Base-by-base conservation (phyloP, 2,329 filamentous ascomycete genomes). In the Colletotrichum tropicale region DNA sequence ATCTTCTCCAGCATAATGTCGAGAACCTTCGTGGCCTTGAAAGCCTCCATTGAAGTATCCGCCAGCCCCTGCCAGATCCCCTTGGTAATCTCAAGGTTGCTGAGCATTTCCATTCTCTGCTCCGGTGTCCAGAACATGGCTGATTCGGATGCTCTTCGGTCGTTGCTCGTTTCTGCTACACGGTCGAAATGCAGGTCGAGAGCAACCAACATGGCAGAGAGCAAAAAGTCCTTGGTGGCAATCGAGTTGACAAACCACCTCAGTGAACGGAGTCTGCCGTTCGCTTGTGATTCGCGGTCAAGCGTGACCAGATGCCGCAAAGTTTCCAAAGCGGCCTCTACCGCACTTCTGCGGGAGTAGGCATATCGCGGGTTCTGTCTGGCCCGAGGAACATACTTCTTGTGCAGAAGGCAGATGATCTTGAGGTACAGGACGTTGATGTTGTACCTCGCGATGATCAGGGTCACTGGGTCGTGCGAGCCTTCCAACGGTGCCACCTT, bases 361-460 rank as follows among this genome's bases (percentile, higher is more conserved):
- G 93, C 91, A 81, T 98, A 98, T 10, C 96, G 91, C 12, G 94
- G 88, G 79, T 96, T 97, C 75, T 94, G 91, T 64, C 94, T 89
- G 7, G 96, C 94, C 75, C 93, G 91, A n/a, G 91, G 88, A 74
- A 98, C 90, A 83, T 97, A 98, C 78, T 96, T 96, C 66, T 96
- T 91, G 83, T 99, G 97, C 52, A 99, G 90, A 26, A 98, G 91
- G 80, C 95, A 98, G 80, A 98, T 90, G 21, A 96, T 94, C 85
- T 98, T 98, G 78, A 98, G 93, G 81, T 96, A 98, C 7, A 98
- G 86, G 66, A 97, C 93, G 77, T 97, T 95, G 36, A 98, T 87
- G 72, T 94, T 94, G 82, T 96, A 96, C 32, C 96, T 93, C 67
- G 96, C 94, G 87, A 98, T 94, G 74, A 98, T 93, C 75, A 97